phyloP scores from a whole-genome alignment of 176 grass and related monocot species.

The Poa pratensis region DNA sequence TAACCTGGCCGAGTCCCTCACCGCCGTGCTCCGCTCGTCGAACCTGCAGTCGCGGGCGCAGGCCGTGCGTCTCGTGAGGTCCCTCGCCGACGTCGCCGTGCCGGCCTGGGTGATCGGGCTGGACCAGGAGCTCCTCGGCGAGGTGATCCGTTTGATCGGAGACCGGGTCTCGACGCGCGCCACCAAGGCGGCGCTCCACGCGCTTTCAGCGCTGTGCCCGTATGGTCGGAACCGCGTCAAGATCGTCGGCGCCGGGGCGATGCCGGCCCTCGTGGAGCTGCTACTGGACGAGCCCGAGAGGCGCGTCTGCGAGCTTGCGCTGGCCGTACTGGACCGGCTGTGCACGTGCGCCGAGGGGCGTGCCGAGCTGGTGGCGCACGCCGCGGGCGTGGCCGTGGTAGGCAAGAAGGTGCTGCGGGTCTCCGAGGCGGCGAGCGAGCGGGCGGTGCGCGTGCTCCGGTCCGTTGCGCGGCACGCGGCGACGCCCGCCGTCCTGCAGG shows the following conservation, averaged over 20 bases:
- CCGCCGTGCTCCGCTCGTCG: constrained; percentile 57
- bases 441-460: constrained; percentile 72
- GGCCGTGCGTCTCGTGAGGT: constrained; percentile 61
- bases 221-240: constrained; percentile 70
- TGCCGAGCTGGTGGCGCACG: constrained; percentile 69
- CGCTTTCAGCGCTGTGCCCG: constrained; percentile 50
- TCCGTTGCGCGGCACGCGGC: constrained; percentile 63
- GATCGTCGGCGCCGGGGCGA: constrained; percentile 61
- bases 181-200: constrained; percentile 70
- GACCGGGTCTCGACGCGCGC: constrained; percentile 57
- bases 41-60: constrained; percentile 53
- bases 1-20: constrained; percentile 56
- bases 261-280: constrained; percentile 64
- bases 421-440: constrained; percentile 68
- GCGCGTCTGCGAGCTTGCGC: constrained; percentile 65
- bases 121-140: constrained; percentile 51
- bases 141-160: constrained; percentile 60
- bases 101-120: constrained; percentile 53
- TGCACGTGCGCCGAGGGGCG: constrained; percentile 91
- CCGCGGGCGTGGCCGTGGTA: constrained; percentile 69
- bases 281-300: constrained; percentile 69
- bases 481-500: constrained; percentile 69
- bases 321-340: constrained; percentile 68
- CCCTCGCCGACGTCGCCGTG: constrained; percentile 46
- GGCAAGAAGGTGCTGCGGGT: constrained; percentile 70